Evolutionary conservation across 805 yeast species (phyloP).

Genomic region (Yamadazyma tumulicola): DNA sequence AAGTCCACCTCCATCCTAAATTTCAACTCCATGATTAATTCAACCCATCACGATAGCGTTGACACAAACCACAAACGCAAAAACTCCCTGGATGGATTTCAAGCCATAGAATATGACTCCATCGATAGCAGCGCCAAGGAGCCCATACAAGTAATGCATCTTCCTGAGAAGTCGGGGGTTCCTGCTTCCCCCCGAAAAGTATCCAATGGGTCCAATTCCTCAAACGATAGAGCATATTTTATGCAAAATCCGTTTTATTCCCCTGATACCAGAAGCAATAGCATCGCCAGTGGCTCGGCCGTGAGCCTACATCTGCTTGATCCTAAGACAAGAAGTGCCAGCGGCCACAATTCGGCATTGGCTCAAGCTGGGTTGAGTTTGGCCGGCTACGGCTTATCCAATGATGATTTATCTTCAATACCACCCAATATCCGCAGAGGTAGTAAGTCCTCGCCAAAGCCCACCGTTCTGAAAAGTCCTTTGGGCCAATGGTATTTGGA

Average conservation of each 20-base stretch:
- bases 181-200: conserved; percentile 6
- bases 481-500: not conserved
- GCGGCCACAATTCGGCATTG: conserved; percentile 7
- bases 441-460: not conserved
- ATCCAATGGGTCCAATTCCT: conserved; percentile 8
- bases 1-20: conserved; percentile 26
- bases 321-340: conserved; percentile 11
- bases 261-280: conserved; percentile 5
- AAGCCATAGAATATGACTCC: conserved; percentile 36
- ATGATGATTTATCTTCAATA: conserved; percentile 24
- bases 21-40: conserved; percentile 8
- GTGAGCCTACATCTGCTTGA: conserved; percentile 12
- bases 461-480: not conserved
- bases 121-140: conserved; percentile 19
- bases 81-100: conserved; percentile 17
- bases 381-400: conserved; percentile 27
- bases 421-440: conserved; percentile 9
- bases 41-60: not conserved
- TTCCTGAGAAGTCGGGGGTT: conserved; percentile 15
- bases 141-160: conserved; percentile 28
- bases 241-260: conserved; percentile 4
- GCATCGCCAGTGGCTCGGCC: conserved; percentile 8
- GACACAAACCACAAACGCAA: not conserved
- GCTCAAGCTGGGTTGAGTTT: conserved; percentile 24
- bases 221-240: conserved; percentile 3